Conservation (phyloP, 768 basidiomycete genomes). For the Auricularia sp. region DNA sequence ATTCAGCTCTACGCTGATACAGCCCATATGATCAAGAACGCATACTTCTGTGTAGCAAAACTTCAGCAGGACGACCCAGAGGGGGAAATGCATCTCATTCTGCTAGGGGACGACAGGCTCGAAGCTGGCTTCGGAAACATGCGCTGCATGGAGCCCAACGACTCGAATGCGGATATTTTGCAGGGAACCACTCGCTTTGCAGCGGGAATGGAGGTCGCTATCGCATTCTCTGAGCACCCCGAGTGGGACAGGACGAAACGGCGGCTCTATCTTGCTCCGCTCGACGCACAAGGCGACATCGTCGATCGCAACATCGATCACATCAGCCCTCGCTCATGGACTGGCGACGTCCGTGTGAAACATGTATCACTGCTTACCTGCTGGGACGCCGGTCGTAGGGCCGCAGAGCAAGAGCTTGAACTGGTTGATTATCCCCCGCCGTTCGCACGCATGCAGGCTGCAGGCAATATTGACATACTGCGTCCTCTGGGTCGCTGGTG, state of each 20-base stretch:
- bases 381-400: not conserved
- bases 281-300: not conserved
- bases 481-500: not conserved
- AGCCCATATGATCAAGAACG: slow-evolving; percentile 31
- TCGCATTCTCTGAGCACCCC: not conserved
- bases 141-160: not conserved
- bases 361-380: not conserved
- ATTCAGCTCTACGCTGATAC: slow-evolving; percentile 23
- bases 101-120: slow-evolving; percentile 29
- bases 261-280: not conserved
- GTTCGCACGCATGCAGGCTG: not conserved
- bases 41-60: slow-evolving; percentile 30
- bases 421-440: not conserved
- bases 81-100: slow-evolving; percentile 24
- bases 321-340: not conserved
- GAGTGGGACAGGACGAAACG: not conserved
- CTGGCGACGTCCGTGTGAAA: not conserved
- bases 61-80: slow-evolving; percentile 24
- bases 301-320: not conserved
- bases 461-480: not conserved
- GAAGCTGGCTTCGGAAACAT: slow-evolving; percentile 21
- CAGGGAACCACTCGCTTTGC: not conserved
- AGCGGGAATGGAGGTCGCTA: not conserved
- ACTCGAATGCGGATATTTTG: not conserved
- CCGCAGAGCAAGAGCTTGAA: not conserved